Evolutionary conservation across 2,329 filamentous ascomycete genomes (phyloP), one percentile per base, ranked within the genome.

Genomic region (Hymenotorrendiella dingleyae): DNA sequence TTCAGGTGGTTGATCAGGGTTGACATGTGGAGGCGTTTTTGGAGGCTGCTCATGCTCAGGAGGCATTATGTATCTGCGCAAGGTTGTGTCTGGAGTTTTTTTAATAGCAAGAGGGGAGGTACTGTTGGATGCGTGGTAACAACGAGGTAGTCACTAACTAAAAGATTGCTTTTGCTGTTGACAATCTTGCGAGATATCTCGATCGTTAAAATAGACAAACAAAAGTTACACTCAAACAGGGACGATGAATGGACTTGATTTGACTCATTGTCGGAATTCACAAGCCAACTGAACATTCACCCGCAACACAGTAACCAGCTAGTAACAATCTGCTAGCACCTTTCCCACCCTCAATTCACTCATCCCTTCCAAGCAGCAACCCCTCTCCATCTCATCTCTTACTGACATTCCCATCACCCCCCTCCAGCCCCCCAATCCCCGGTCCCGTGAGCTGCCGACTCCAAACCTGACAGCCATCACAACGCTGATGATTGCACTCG

Each of bases 371-470:
- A n/a, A n/a, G n/a, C n/a, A n/a, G n/a, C n/a, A n/a, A n/a, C n/a
- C n/a, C 30, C 16, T 9, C 21, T 4, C 17, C 14, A 4, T 21
- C 30, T 12, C 9, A 12, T 9, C 30, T 11, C 14, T 4, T 8
- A 17, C 16, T 34, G 11, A 12, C 26, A 4, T 14, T 28, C 4
- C 26, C 26, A 16, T 19, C 16, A 16, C 4, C 9, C 16, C 19
- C 17, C 9, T 19, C 14, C 14, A 33, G 16, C 17, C 4, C 16
- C 5, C 16, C 30, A 9, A 16, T 20, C 21, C 30, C 30, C 30
- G n/a, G n/a, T 14, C 30, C 41, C 16, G 20, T 24, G n/a, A 46
- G 17, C 19, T 42, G 43, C 9, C 44, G 23, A 42, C 22, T 29
- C 39, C 39, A 46, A 12, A 42, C 28, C 10, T 35, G 28, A 27